phyloP scores from a whole-genome alignment of 2,329 filamentous ascomycete species.

The Pseudopithomyces chartarum region DNA sequence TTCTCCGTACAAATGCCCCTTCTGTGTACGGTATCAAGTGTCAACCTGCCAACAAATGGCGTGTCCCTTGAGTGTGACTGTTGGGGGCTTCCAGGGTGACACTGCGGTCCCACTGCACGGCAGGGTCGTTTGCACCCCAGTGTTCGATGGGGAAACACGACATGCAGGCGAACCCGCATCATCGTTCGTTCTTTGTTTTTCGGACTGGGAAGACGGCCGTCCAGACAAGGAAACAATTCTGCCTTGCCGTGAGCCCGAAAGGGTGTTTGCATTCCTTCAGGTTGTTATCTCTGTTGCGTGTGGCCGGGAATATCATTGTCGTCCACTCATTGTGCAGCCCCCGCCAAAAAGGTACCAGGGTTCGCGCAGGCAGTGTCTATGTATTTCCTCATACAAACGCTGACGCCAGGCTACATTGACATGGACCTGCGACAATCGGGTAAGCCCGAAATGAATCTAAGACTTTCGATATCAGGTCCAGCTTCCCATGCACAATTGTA shows the following conservation, averaged over 20 bases:
- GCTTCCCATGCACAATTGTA: background rate
- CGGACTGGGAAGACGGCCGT: too few relatives aligned
- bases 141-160: background rate
- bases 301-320: background rate
- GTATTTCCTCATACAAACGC: conserved; percentile 1
- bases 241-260: conserved; percentile 1
- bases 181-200: background rate
- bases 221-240: background rate
- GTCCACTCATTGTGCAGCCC: background rate
- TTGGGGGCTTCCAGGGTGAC: conserved; percentile 32
- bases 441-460: conserved; percentile 16
- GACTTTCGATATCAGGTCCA: conserved; percentile 9
- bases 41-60: conserved; percentile 30
- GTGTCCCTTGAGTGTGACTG: conserved; percentile 33
- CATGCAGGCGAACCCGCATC: conserved; percentile 3
- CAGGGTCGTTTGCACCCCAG: conserved; percentile 1
- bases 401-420: background rate
- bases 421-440: conserved; percentile 4
- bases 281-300: background rate
- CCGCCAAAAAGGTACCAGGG: background rate
- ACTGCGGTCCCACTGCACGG: conserved; percentile 24
- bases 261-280: background rate
- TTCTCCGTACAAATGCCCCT: conserved; percentile 19
- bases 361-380: background rate
- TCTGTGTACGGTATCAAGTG: conserved; percentile 24